phyloP scores from a whole-genome alignment of 2,329 filamentous ascomycete genomes.

The Tolypocladium ophioglossoides region DNA sequence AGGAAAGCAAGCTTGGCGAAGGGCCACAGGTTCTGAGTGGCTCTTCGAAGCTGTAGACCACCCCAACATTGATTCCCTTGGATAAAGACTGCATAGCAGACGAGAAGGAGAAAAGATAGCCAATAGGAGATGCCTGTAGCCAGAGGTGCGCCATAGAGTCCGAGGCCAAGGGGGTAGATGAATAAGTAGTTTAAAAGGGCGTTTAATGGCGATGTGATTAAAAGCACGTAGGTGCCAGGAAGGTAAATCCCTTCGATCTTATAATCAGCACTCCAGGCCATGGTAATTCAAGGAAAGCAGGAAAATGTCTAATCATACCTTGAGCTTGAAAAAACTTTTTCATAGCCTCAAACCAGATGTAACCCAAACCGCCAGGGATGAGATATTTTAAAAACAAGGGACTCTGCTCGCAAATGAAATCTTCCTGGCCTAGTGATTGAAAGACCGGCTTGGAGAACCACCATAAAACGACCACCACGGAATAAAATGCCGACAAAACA shows the following conservation, averaged over 20 bases:
- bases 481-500: constrained; percentile 61
- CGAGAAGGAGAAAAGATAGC: constrained; percentile 66
- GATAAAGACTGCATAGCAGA: constrained; percentile 62
- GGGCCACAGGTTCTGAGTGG: constrained; percentile 51
- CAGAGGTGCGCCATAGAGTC: constrained; percentile 68
- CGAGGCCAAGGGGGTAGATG: constrained; percentile 59
- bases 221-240: constrained; percentile 70
- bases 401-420: constrained; percentile 61
- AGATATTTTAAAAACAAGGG: constrained; percentile 55
- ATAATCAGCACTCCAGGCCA: no score
- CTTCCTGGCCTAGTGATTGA: constrained; percentile 62
- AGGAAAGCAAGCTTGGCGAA: constrained; percentile 68
- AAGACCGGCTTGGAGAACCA: constrained; percentile 65
- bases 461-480: constrained; percentile 65
- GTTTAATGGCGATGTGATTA: constrained; percentile 76
- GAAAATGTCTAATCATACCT: constrained; percentile 28
- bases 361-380: constrained; percentile 73
- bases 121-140: constrained; percentile 82
- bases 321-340: constrained; percentile 88
- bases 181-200: constrained; percentile 72
- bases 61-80: constrained; percentile 70
- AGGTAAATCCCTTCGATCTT: constrained; percentile 46
- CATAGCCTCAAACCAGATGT: constrained; percentile 77
- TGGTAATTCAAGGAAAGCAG: background rate
- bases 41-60: constrained; percentile 51